Base-by-base conservation (phyloP, 73 alveolate species). In the Stentor roeselii region DNA sequence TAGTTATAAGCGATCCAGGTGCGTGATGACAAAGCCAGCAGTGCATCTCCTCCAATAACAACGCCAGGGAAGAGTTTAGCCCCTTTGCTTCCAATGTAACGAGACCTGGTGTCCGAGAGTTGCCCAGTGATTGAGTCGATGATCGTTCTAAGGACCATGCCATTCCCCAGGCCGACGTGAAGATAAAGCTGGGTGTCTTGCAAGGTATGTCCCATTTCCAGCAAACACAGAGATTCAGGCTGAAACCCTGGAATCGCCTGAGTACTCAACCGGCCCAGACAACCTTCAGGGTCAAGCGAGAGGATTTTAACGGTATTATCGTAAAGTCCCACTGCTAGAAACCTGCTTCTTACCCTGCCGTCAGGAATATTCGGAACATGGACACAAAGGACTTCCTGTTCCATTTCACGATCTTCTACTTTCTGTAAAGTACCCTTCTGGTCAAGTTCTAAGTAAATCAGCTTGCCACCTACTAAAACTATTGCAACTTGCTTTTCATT, bases 271-370 rank as follows among this genome's bases (percentile, higher is more conserved):
- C 98, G 93, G 50, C 86, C 67, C 58, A 97, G 97, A 59, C 96
- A 93, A 2, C 95, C 86, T 87, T 98, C 99, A 32, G 98, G 98
- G 83, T 98, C 99, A 86, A 98, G 90, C 76, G 99, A 96, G 77
- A 98, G 91, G 83, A 98, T 90, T 60, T 97, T 96, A 31, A 98
- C 97, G 38, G 99, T 95, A 86, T 90, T 91, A 93, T 98, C 99
- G 60, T 87, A 93, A 41, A 91, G 92, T 36, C 98, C 99, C 39
- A 96, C 97, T 4, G 98, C 99, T 60, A 98, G 87, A 93, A 96
- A 98, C 86, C 95, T 94, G 75, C 97, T 89, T 84, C 98, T 96
- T 60, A 87, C 84, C 86, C 98, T 93, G 4, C 97, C 98, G 61
- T 93, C 97, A 41, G 96, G 99, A n/a, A 95, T 94, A 35, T 98